Conservation (phyloP, 106 monocot species). For the Apostasia shenzhenica region DNA sequence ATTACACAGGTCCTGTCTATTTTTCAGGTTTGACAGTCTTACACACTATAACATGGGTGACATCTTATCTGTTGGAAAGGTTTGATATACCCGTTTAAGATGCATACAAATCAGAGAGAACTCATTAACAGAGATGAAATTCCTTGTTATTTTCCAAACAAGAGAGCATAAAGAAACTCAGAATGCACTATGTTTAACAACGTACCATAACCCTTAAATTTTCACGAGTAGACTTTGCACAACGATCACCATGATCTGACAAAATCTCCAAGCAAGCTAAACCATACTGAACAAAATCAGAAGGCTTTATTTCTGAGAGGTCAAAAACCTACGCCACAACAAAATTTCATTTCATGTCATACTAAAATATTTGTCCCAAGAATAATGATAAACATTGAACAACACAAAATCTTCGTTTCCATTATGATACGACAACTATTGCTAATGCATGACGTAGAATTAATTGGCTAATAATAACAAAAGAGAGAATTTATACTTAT, state of each 20-base stretch:
- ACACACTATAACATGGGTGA: too few species aligned
- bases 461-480: too few species aligned
- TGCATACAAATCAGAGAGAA: too few species aligned
- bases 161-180: not conserved
- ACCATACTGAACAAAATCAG: constrained; percentile 70
- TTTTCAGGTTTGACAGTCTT: too few species aligned
- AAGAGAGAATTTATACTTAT: too few species aligned
- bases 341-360: not conserved
- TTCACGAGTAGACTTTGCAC: constrained; percentile 60
- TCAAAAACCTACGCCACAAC: constrained; percentile 76
- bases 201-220: constrained; percentile 87
- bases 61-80: too few species aligned
- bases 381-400: not conserved
- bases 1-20: too few species aligned
- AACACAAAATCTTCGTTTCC: too few species aligned
- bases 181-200: not conserved
- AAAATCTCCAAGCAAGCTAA: constrained; percentile 79
- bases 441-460: too few species aligned
- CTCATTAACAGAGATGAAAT: not conserved
- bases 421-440: too few species aligned
- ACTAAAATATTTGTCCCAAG: not conserved
- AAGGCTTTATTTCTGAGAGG: constrained; percentile 67
- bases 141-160: not conserved
- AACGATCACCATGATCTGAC: constrained; percentile 60
- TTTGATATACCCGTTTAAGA: too few species aligned